Percentiles rank a stretch among this genome's conserved stretches.
Evolutionary conservation across 495 filamentous ascomycete genomes (phyloP).

Genomic region (Penicillium atrosanguineum): DNA sequence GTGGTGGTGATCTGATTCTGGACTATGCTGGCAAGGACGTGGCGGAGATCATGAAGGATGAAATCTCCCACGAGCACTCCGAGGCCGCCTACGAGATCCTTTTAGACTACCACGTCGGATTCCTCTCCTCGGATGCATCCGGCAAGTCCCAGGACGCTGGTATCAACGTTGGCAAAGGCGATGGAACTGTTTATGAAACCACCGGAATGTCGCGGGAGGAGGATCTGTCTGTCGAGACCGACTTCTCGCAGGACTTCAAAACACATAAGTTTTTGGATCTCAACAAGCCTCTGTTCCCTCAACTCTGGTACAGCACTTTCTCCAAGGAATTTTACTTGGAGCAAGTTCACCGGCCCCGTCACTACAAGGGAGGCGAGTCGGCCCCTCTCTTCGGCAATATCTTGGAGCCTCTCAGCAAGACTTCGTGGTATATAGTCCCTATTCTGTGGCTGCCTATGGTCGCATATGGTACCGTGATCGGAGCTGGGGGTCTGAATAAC

Average conservation of each 20-base stretch:
- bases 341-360: constrained; percentile 90
- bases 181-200: constrained; percentile 58
- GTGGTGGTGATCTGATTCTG: constrained; percentile 82
- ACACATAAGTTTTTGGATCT: constrained; percentile 93
- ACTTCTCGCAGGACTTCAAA: constrained; percentile 69
- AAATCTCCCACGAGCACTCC: constrained; percentile 76
- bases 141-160: constrained; percentile 15
- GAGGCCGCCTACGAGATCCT: constrained; percentile 93
- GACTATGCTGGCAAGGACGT: constrained; percentile 91
- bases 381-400: constrained; percentile 98
- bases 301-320: constrained; percentile 88
- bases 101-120: constrained; percentile 78
- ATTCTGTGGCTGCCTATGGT: constrained; percentile 80
- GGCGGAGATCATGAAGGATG: constrained; percentile 76
- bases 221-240: constrained; percentile 83
- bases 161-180: constrained; percentile 27
- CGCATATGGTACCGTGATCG: constrained; percentile 69
- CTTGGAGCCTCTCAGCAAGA: constrained; percentile 90
- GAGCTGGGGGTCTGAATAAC: constrained; percentile 55
- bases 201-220: constrained; percentile 86
- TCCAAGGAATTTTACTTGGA: constrained; percentile 92
- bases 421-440: constrained; percentile 89
- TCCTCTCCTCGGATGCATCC: constrained; percentile 50
- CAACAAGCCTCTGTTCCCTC: constrained; percentile 76
- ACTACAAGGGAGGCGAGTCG: constrained; percentile 89